Conservation (phyloP, 2,329 filamentous ascomycete genomes). For the Fusarium sp. region DNA sequence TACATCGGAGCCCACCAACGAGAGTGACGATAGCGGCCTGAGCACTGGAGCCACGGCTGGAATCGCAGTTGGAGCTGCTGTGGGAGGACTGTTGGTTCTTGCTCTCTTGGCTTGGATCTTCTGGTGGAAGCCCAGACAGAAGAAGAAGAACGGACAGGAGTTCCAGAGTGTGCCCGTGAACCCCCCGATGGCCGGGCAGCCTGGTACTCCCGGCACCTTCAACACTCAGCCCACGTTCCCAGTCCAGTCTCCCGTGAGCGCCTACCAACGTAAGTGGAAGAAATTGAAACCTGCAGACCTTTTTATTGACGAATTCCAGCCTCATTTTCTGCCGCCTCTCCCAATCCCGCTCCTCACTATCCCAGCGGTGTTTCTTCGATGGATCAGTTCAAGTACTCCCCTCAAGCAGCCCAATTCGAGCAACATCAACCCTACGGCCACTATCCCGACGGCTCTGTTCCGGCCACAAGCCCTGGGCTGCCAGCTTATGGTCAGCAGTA, state of each 20-base stretch:
- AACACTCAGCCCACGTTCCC: slow-evolving; percentile 4
- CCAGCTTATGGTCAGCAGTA: slow-evolving; percentile 28
- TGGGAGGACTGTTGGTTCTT: slow-evolving; percentile 25
- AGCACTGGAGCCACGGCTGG: slow-evolving; percentile 37
- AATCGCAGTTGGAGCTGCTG: slow-evolving; percentile 33
- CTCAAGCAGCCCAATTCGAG: slow-evolving; percentile 27
- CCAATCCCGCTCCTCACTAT: slow-evolving; percentile 18
- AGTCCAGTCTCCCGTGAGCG: slow-evolving; percentile 36
- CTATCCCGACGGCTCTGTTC: slow-evolving; percentile 24
- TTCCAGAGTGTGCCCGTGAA: slow-evolving; percentile 18
- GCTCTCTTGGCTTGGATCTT: slow-evolving; percentile 34
- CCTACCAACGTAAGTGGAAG: slow-evolving; percentile 36
- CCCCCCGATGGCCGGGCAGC: slow-evolving; percentile 14
- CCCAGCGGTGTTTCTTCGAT: slow-evolving; percentile 28
- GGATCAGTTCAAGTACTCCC: slow-evolving; percentile 37
- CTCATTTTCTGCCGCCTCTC: slow-evolving; percentile 26
- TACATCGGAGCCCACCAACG: background rate
- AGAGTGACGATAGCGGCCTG: slow-evolving; percentile 12
- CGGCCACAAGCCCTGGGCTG: slow-evolving; percentile 12
- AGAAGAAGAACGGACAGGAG: slow-evolving; percentile 22
- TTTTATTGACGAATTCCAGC: slow-evolving; percentile 26
- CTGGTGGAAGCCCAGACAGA: slow-evolving; percentile 39
- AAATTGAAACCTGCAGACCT: background rate
- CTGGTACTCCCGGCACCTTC: slow-evolving; percentile 18
- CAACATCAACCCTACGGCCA: slow-evolving; percentile 27